These are phyloP conservation scores for Sporothrix mexicana DNA, from an alignment of 2,329 filamentous ascomycete species.

Conservation along the genomic window DNA sequence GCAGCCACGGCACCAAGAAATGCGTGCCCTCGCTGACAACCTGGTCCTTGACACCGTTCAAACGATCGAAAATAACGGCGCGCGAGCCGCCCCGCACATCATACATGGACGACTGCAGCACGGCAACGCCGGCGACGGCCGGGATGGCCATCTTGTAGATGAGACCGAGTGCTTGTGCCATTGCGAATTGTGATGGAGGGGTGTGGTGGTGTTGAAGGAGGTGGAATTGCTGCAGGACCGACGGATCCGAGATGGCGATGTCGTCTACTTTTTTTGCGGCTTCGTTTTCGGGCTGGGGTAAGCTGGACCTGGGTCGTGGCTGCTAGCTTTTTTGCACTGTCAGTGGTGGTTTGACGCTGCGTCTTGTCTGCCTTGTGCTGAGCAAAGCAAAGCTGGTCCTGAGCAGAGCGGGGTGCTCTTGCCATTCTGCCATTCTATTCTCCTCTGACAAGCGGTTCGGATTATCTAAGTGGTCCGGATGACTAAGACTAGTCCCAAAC, in stretches of 20 bases:
- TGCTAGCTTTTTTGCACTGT: slow-evolving; percentile 16
- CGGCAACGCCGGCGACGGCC: slow-evolving; percentile 67
- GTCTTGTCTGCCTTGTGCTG: slow-evolving; percentile 17
- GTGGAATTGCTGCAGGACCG: not conserved
- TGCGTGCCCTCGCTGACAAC: slow-evolving; percentile 97
- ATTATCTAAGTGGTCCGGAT: slow-evolving; percentile 31
- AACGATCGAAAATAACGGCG: slow-evolving; percentile 96
- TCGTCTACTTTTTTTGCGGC: slow-evolving; percentile 22
- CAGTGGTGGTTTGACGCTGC: slow-evolving; percentile 25
- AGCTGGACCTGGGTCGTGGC: not conserved
- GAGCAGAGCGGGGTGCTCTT: not conserved
- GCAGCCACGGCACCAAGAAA: slow-evolving; percentile 94
- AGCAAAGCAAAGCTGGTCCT: not conserved
- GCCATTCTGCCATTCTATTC: not conserved
- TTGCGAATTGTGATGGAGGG: slow-evolving; percentile 40
- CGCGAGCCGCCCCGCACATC: slow-evolving; percentile 94
- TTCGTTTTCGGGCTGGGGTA: slow-evolving; percentile 5
- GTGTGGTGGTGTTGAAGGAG: not conserved
- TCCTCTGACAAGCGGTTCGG: slow-evolving; percentile 16
- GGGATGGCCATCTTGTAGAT: slow-evolving; percentile 76
- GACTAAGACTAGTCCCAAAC: not conserved
- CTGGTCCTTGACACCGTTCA: slow-evolving; percentile 88
- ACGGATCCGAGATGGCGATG: slow-evolving; percentile 16
- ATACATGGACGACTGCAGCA: slow-evolving; percentile 84
- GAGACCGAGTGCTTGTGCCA: slow-evolving; percentile 64